These are phyloP conservation scores for Diaporthe citriasiana DNA, from an alignment of 2,329 filamentous ascomycete species.

Conservation along the genomic window DNA sequence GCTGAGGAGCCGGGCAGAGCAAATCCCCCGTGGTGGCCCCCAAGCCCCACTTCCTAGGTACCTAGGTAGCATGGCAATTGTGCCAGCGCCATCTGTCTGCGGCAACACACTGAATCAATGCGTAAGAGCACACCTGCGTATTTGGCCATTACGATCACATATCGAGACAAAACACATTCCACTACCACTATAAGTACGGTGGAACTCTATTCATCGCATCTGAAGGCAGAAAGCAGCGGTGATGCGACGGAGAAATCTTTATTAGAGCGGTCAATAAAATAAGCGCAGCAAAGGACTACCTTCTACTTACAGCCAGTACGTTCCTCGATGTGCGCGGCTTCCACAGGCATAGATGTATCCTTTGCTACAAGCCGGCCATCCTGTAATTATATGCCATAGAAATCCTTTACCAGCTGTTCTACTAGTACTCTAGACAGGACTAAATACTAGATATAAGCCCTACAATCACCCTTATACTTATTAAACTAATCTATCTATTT, in stretches of 20 bases:
- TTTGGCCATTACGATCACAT: neutral
- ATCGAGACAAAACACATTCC: neutral
- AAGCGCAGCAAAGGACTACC: too few relatives aligned
- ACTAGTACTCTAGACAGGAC: neutral
- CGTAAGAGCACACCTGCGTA: neutral
- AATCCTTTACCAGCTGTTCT: neutral
- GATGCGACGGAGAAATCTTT: too few relatives aligned
- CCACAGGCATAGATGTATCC: neutral
- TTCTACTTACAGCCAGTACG: too few relatives aligned
- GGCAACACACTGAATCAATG: neutral
- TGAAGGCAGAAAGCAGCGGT: too few relatives aligned
- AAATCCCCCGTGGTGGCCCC: constrained; percentile 12
- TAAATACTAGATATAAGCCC: neutral
- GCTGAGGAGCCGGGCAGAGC: neutral
- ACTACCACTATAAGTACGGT: neutral
- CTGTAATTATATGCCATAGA: neutral
- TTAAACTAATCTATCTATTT: neutral
- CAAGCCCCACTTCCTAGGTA: too few relatives aligned
- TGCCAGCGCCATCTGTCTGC: neutral
- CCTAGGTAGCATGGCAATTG: too few relatives aligned
- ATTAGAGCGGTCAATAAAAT: too few relatives aligned
- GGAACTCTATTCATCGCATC: neutral
- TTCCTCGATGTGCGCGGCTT: too few relatives aligned
- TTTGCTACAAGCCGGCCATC: neutral
- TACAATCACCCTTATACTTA: neutral